Evolutionary conservation across 2,329 filamentous ascomycete species (phyloP).

Genomic region (Hypocrella siamensis): DNA sequence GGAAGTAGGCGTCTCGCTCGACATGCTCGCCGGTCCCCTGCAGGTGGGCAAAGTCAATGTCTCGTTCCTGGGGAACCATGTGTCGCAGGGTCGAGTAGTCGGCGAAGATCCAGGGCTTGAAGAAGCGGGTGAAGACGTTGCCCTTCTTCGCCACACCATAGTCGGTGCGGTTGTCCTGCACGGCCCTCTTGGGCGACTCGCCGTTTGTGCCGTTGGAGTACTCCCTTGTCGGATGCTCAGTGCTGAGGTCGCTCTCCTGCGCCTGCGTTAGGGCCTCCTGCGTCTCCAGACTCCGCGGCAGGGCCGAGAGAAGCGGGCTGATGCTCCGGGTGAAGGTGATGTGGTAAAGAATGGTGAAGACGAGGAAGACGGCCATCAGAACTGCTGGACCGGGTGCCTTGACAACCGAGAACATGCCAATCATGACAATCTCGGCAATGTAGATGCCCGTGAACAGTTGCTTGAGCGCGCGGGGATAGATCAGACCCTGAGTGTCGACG

Average conservation of each 20-base stretch:
- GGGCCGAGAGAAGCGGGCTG: conserved; percentile 52
- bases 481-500: conserved; percentile 76
- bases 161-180: conserved; percentile 5
- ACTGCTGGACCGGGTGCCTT: conserved; percentile 52
- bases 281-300: conserved; percentile 46
- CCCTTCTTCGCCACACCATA: conserved; percentile 25
- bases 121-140: conserved; percentile 40
- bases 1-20: conserved; percentile 56
- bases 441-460: conserved; percentile 75
- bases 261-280: conserved; percentile 23
- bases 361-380: conserved; percentile 58
- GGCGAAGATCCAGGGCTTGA: conserved; percentile 63
- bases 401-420: conserved; percentile 66
- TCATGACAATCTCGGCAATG: conserved; percentile 60
- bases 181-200: conserved; percentile 4
- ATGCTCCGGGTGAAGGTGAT: conserved; percentile 54
- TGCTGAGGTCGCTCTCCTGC: conserved; percentile 8
- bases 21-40: conserved; percentile 42
- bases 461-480: conserved; percentile 78
- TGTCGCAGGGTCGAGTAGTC: conserved; percentile 57
- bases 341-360: conserved; percentile 67
- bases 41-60: conserved; percentile 25
- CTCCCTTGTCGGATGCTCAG: conserved; percentile 8
- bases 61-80: conserved; percentile 46
- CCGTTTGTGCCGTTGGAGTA: conserved; percentile 3